Conservation (phyloP, 345 rosid species). For the Brassica incana region DNA sequence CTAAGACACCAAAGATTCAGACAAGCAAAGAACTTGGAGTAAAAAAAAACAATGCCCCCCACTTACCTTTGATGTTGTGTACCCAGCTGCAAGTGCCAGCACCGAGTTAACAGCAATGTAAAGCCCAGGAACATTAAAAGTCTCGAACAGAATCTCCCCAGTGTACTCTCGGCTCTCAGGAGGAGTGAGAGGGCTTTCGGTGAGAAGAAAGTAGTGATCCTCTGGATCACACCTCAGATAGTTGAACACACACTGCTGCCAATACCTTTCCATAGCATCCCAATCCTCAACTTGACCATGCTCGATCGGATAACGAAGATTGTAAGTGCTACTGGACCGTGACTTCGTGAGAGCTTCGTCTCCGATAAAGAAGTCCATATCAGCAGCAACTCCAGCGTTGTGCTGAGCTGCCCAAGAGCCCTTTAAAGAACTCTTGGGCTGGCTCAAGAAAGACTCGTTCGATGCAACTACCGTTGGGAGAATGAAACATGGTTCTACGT, state of each 20-base stretch:
- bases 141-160: slow-evolving; percentile 97
- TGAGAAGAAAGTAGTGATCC: slow-evolving; percentile 94
- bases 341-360: slow-evolving; percentile 81
- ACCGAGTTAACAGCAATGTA: slow-evolving; percentile 98
- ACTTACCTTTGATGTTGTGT: slow-evolving; percentile 89
- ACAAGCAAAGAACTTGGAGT: neutral
- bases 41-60: neutral
- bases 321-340: slow-evolving; percentile 71
- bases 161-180: slow-evolving; percentile 94
- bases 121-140: slow-evolving; percentile 89
- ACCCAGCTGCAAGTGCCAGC: slow-evolving; percentile 98
- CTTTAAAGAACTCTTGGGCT: slow-evolving; percentile 63
- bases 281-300: slow-evolving; percentile 94
- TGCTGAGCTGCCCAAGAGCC: slow-evolving; percentile 80
- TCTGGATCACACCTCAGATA: slow-evolving; percentile 96
- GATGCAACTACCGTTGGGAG: slow-evolving; percentile 88
- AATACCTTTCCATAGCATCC: slow-evolving; percentile 98
- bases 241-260: slow-evolving; percentile 95
- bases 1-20: slow-evolving; percentile 40
- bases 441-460: slow-evolving; percentile 82
- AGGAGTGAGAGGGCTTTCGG: slow-evolving; percentile 96
- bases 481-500: slow-evolving; percentile 96
- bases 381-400: slow-evolving; percentile 95
- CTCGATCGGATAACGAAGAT: slow-evolving; percentile 76
- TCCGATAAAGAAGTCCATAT: slow-evolving; percentile 89